Conservation (phyloP, 169 alveolate species). For the Eimeria maxima region DNA sequence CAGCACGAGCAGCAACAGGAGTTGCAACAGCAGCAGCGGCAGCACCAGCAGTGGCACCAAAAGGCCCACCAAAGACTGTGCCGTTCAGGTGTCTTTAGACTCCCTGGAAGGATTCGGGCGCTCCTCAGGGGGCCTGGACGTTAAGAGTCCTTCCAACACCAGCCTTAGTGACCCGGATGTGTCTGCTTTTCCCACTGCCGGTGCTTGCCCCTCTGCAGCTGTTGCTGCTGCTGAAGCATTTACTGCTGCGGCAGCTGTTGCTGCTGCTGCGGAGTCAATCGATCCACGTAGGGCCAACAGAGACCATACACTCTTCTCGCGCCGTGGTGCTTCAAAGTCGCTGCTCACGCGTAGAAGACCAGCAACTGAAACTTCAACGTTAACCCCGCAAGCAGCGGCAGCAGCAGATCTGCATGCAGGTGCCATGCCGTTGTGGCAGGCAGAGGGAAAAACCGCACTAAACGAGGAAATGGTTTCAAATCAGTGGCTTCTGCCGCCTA, state of each 20-base stretch:
- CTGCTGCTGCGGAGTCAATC: no score
- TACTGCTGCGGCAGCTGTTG: conserved; percentile 37
- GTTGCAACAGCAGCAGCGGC: not conserved
- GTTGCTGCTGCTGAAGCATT: not conserved
- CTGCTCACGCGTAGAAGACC: not conserved
- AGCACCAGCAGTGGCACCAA: not conserved
- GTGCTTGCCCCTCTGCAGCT: not conserved
- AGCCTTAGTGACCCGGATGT: not conserved
- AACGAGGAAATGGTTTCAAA: not conserved
- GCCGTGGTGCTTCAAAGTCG: not conserved
- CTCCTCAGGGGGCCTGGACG: not conserved
- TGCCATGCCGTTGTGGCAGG: not conserved
- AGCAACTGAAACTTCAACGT: not conserved
- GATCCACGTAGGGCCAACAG: not conserved
- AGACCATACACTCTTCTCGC: not conserved
- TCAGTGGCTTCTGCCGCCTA: not conserved
- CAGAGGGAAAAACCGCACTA: not conserved
- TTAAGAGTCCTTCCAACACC: not conserved
- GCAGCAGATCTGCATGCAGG: not conserved
- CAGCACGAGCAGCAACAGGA: not conserved
- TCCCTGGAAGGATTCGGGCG: not conserved
- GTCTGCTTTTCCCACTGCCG: not conserved
- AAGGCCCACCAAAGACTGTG: not conserved
- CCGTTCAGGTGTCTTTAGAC: conserved; percentile 19
- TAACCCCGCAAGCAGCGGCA: conserved; percentile 2